These are phyloP conservation scores for Jamesozyma piceae DNA, from an alignment of 805 yeast genomes.

Conservation along the genomic window DNA sequence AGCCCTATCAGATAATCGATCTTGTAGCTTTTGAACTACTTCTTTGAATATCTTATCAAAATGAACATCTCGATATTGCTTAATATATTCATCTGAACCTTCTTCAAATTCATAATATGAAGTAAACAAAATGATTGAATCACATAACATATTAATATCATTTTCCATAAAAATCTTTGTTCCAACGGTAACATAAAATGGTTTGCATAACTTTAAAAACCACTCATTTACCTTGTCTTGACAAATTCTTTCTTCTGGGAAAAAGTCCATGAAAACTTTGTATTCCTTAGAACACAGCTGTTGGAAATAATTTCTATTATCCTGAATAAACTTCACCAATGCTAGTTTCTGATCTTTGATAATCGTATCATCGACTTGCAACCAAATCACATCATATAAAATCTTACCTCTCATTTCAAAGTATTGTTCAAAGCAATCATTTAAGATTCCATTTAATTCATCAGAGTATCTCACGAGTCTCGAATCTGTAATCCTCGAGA, in stretches of 20 bases:
- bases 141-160: constrained; percentile 61
- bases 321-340: constrained; percentile 53
- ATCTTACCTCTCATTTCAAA: constrained; percentile 48
- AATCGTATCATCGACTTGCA: constrained; percentile 30
- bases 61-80: constrained; percentile 31
- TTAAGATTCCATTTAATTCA: constrained; percentile 44
- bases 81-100: constrained; percentile 22
- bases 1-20: constrained; percentile 69
- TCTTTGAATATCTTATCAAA: constrained; percentile 60
- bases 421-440: constrained; percentile 56
- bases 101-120: constrained; percentile 60
- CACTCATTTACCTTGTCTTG: constrained; percentile 40
- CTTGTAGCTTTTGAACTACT: constrained; percentile 65
- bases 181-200: constrained; percentile 64
- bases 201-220: constrained; percentile 60
- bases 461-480: constrained; percentile 42
- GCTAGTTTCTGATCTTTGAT: constrained; percentile 19
- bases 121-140: constrained; percentile 59
- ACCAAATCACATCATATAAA: constrained; percentile 35
- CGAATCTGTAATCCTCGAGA: constrained; percentile 25
- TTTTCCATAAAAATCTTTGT: constrained; percentile 60
- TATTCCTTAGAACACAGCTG: constrained; percentile 54
- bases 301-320: constrained; percentile 49
- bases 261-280: constrained; percentile 46
- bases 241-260: constrained; percentile 34